Evolutionary conservation across 352 stramenopile genomes (phyloP), one percentile per base, ranked within the genome.

Genomic region (Phytophthora palmivora): DNA sequence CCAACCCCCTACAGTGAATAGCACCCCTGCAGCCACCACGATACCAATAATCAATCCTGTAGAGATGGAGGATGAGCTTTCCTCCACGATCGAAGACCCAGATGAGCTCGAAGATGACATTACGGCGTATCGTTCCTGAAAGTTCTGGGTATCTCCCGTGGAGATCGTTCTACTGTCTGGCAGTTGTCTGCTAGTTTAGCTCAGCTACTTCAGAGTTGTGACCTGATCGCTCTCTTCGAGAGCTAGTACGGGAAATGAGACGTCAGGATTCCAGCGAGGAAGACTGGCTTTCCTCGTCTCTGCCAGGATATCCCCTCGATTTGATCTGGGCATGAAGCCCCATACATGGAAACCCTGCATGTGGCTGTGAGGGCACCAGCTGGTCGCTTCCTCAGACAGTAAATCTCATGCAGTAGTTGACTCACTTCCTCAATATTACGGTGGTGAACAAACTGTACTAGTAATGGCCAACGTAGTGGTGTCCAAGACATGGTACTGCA

Each of bases 1-100:
- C 49, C 58, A 72, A 5, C 53, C 36, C 14, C 38, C 64, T 15
- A 83, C 34, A 43, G 21, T 50, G 16, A 65, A 21, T 11, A 72
- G 42, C 19, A 70, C 36, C 9, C 47, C 36, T 21, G 28, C 47
- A 32, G 63, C 28, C 4, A 48, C 46, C 11, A 59, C 34, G 24
- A 65, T 30, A 9, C 57, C 61, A 7, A 72, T 44, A 12, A 77
- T 42, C 0, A 76, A 47, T 16, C 16, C 18, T n/a, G 34, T 57
- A 4, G 53, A 67, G 44, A 44, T 32, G 12, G 46, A 63, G 16
- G 38, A 45, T 3, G 59, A 61, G 32, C 32, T 58, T 4, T 56
- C 39, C 3, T 44, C 33, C 18, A 28, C 6, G 12, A 21, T 7
- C 12, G 28, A 38, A 22, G 38, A 37, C 26, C 30, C 21, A 14